A percentile compares a stretch with the other conserved stretches of the same genome.
Evolutionary conservation across 352 stramenopile species (phyloP).

Genomic region (Peronosclerospora sorghi): DNA sequence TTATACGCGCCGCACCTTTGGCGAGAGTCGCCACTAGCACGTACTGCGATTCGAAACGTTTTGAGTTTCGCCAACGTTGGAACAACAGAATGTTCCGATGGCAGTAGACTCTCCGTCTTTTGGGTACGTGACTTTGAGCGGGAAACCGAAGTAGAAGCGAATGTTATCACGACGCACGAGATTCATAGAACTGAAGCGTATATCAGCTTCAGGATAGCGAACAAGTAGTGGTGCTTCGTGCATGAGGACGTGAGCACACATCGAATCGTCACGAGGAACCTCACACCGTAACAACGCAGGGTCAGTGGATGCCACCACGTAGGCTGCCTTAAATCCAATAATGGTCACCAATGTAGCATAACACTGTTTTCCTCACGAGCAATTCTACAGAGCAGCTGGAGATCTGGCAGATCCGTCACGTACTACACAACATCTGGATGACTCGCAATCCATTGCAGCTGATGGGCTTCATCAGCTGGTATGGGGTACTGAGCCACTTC

Average conservation of each 20-base stretch:
- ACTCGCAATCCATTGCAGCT: constrained; percentile 27
- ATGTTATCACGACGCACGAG: too few relatives aligned
- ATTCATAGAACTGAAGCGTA: too few relatives aligned
- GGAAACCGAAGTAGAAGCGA: constrained; percentile 62
- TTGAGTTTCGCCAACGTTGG: constrained; percentile 20
- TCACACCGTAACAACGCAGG: constrained; percentile 16
- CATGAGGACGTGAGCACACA: constrained; percentile 60
- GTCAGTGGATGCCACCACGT: too few relatives aligned
- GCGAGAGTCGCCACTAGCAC: constrained; percentile 28
- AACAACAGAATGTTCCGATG: too few relatives aligned
- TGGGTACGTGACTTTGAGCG: constrained; percentile 21
- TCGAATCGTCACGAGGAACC: constrained; percentile 33
- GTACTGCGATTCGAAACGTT: constrained; percentile 50
- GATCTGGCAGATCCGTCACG: constrained; percentile 39
- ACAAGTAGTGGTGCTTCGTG: too few relatives aligned
- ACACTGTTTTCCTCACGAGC: constrained; percentile 37
- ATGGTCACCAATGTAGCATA: constrained; percentile 33
- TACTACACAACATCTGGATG: too few relatives aligned
- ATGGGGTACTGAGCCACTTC: too few relatives aligned
- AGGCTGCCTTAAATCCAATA: too few relatives aligned
- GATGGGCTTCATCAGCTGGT: constrained; percentile 30
- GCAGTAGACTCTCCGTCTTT: too few relatives aligned
- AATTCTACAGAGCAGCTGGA: too few relatives aligned
- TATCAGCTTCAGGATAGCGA: too few relatives aligned
- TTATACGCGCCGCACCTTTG: too few relatives aligned